These are phyloP conservation scores for Rubia peregrina DNA, from an alignment of 305 asterid genomes.

Conservation along the genomic window DNA sequence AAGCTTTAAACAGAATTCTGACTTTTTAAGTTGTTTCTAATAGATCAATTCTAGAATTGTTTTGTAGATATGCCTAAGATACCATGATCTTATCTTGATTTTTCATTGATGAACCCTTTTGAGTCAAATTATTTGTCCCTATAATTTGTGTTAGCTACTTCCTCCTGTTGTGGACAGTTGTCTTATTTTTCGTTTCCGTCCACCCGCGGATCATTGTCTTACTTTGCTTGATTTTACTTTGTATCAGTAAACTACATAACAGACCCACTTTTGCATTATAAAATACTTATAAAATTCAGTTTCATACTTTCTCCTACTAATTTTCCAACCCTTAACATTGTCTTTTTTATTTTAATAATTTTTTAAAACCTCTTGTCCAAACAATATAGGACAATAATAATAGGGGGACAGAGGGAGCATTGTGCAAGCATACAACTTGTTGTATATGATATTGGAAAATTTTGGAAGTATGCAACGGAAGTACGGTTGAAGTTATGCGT, in stretches of 20 bases:
- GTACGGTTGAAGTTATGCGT: not conserved
- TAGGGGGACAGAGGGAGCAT: no score
- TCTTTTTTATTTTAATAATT: no score
- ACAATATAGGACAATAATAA: no score
- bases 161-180: not conserved
- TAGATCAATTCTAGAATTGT: not conserved
- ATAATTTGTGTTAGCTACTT: not conserved
- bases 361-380: no score
- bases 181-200: not conserved
- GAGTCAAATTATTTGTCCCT: not conserved
- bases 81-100: not conserved
- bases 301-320: no score
- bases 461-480: not conserved
- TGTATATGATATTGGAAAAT: not conserved
- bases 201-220: not conserved
- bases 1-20: not conserved
- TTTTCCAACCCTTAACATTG: no score
- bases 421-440: not conserved
- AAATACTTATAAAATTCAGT: no score
- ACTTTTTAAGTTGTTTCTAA: not conserved
- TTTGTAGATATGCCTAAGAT: not conserved
- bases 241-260: no score
- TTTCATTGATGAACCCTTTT: not conserved
- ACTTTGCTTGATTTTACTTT: no score
- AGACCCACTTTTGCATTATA: no score